These are phyloP conservation scores for Ascoidea tarda DNA, from an alignment of 805 yeast genomes.

Conservation along the genomic window DNA sequence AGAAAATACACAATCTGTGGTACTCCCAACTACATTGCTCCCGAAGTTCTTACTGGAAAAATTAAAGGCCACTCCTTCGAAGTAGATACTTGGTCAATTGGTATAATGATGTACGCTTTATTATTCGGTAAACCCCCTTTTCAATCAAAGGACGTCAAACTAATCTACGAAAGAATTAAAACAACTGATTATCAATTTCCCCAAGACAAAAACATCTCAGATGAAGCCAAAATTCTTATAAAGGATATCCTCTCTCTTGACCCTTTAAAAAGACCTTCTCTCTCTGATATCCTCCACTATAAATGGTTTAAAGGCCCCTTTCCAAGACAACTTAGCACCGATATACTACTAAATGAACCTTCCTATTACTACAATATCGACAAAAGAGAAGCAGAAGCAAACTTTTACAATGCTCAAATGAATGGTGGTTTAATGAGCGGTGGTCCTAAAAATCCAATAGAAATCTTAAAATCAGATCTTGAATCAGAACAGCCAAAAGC, in stretches of 20 bases:
- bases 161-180: constrained; percentile 86
- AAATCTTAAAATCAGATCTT: constrained; percentile 53
- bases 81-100: constrained; percentile 96
- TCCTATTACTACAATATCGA: constrained; percentile 9
- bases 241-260: constrained; percentile 59
- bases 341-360: constrained; percentile 51
- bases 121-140: constrained; percentile 94
- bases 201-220: constrained; percentile 43
- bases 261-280: constrained; percentile 69
- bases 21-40: constrained; percentile 97
- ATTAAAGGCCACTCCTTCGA: constrained; percentile 83
- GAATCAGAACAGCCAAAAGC: constrained; percentile 55
- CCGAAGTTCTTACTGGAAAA: constrained; percentile 88
- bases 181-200: constrained; percentile 74
- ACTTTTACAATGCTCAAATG: constrained; percentile 53
- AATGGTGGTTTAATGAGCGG: constrained; percentile 40
- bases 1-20: constrained; percentile 94
- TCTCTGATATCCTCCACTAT: constrained; percentile 67
- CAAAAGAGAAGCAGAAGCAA: constrained; percentile 46
- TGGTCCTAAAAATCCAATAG: constrained; percentile 46
- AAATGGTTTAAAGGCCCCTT: constrained; percentile 82
- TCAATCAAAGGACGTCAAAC: constrained; percentile 88
- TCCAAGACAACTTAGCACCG: constrained; percentile 55
- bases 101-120: constrained; percentile 90
- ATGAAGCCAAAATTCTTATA: constrained; percentile 62